These are phyloP conservation scores for Pogostemon cablin DNA, from an alignment of 257 asterid genomes.

Conservation along the genomic window DNA sequence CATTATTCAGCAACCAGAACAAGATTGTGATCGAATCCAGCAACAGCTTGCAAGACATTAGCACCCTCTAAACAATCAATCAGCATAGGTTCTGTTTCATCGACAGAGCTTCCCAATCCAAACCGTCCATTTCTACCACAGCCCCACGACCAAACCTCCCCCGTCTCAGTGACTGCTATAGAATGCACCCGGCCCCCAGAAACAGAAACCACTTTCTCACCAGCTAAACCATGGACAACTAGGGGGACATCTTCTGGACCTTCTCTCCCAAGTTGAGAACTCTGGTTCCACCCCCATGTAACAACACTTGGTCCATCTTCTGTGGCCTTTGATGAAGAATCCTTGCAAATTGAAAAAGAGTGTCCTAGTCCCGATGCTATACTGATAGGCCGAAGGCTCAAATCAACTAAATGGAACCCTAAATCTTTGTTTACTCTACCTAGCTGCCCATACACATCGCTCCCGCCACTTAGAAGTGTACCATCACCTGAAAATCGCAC, in stretches of 20 bases:
- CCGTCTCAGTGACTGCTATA: conserved; percentile 56
- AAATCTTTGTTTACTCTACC: conserved; percentile 63
- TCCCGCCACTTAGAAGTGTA: conserved; percentile 79
- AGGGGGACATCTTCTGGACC: conserved; percentile 57
- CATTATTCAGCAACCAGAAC: conserved; percentile 56
- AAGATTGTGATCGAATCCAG: conserved; percentile 90
- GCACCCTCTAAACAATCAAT: conserved; percentile 66
- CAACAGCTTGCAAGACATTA: conserved; percentile 71
- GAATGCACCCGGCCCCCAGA: conserved; percentile 90
- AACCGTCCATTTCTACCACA: conserved; percentile 92
- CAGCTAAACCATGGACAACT: conserved; percentile 50
- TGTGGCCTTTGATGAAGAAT: conserved; percentile 31
- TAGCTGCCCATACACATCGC: conserved; percentile 82
- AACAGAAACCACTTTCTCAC: conserved; percentile 53
- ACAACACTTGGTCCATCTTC: conserved; percentile 42
- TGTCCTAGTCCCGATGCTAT: conserved; percentile 90
- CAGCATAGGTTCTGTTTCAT: conserved; percentile 72
- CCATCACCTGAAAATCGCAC: conserved; percentile 63
- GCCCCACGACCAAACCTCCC: conserved; percentile 89
- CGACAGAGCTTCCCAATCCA: conserved; percentile 76
- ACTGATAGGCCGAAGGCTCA: conserved; percentile 44
- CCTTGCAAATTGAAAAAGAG: conserved; percentile 72
- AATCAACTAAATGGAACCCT: conserved; percentile 66
- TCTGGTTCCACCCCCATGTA: conserved; percentile 97
- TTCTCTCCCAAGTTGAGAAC: conserved; percentile 78